Percentiles rank a stretch among this genome's conserved stretches.
These are phyloP conservation scores for Blastobotrys terrestris DNA, from an alignment of 805 yeast genomes.

Conservation along the genomic window DNA sequence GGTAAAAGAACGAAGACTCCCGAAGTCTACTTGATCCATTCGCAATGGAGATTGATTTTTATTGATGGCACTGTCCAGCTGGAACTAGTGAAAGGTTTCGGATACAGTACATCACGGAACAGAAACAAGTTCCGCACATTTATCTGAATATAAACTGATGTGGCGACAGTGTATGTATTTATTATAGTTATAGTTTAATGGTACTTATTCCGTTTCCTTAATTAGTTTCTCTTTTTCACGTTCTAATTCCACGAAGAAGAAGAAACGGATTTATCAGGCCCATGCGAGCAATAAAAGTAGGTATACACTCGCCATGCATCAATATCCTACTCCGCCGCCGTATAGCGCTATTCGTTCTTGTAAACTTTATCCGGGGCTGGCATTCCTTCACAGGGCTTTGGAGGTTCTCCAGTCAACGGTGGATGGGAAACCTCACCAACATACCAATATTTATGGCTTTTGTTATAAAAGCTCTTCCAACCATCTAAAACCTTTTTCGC, in stretches of 20 bases:
- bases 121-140: conserved; percentile 11
- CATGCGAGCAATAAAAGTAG: not conserved
- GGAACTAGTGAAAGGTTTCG: conserved; percentile 8
- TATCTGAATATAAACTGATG: conserved; percentile 3
- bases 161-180: too few relatives aligned
- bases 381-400: conserved; percentile 38
- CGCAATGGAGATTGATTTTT: conserved; percentile 14
- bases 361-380: not conserved
- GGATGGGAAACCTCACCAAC: conserved; percentile 51
- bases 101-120: conserved; percentile 5
- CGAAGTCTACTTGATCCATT: conserved; percentile 6
- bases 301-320: not conserved
- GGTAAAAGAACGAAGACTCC: not conserved
- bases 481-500: conserved; percentile 36
- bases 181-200: too few relatives aligned
- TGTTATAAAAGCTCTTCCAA: conserved; percentile 50
- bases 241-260: too few relatives aligned
- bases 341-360: not conserved
- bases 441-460: conserved; percentile 49
- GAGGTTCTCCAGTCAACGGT: conserved; percentile 43
- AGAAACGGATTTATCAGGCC: too few relatives aligned
- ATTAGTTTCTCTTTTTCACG: too few relatives aligned
- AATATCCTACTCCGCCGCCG: not conserved
- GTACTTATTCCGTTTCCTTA: too few relatives aligned
- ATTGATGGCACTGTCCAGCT: not conserved